Conservation (phyloP, 1,284 basidiomycete species). For the Irpex lacteus region DNA sequence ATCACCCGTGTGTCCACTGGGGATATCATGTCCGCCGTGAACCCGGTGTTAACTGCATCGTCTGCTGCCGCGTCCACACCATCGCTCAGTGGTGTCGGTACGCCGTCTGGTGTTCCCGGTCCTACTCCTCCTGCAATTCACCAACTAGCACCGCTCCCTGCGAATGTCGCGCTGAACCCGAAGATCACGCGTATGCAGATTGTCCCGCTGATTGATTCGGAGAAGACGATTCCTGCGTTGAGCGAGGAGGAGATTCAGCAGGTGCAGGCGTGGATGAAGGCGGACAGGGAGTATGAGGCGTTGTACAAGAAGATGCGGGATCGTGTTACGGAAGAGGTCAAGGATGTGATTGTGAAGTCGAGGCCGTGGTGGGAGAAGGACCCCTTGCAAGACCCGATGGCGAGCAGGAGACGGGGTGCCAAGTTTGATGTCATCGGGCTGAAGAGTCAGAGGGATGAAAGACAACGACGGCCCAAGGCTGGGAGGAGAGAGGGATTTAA, state of each 20-base stretch:
- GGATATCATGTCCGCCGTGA: constrained; percentile 1
- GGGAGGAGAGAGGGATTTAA: constrained; percentile 68
- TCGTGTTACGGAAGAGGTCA: constrained; percentile 22
- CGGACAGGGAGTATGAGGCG: constrained; percentile 49
- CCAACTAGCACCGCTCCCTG: constrained; percentile 26
- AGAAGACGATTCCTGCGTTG: constrained; percentile 54
- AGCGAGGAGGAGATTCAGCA: constrained; percentile 40
- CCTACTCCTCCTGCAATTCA: constrained; percentile 19
- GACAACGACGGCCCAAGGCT: constrained; percentile 45
- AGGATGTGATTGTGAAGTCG: constrained; percentile 30
- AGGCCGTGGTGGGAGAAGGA: constrained; percentile 54
- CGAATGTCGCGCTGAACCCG: constrained; percentile 46
- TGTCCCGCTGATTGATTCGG: constrained; percentile 57
- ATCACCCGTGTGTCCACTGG: constrained; percentile 2
- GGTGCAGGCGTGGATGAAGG: constrained; percentile 50
- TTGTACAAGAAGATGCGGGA: constrained; percentile 35
- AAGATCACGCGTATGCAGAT: constrained; percentile 62
- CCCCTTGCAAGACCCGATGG: constrained; percentile 28
- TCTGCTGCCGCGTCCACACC: constrained; percentile 3
- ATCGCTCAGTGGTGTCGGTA: neutral
- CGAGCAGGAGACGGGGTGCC: constrained; percentile 32
- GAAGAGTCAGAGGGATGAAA: constrained; percentile 36
- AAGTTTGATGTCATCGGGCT: constrained; percentile 42
- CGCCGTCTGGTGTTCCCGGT: constrained; percentile 7
- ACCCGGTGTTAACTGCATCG: constrained; percentile 4